phyloP scores from a whole-genome alignment of 768 basidiomycete genomes.

The Amanita exitialis region DNA sequence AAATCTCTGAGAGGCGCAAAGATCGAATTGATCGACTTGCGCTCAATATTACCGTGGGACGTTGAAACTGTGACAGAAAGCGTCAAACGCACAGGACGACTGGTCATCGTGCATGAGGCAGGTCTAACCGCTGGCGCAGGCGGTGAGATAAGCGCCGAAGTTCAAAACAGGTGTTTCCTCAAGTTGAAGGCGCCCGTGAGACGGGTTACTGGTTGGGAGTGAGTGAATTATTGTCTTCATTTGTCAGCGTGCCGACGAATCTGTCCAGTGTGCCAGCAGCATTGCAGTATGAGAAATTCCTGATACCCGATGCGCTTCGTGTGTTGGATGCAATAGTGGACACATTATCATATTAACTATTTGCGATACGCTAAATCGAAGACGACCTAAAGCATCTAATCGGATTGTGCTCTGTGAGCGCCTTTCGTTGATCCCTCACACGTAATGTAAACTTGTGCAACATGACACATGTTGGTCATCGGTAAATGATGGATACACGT shows the following conservation, averaged over 20 bases:
- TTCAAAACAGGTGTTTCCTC: slow-evolving; percentile 84
- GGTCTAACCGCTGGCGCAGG: slow-evolving; percentile 83
- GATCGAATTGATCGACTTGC: slow-evolving; percentile 84
- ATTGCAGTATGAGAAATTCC: slow-evolving; percentile 86
- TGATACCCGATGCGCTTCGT: slow-evolving; percentile 80
- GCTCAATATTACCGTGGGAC: slow-evolving; percentile 88
- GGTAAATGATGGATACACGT: slow-evolving; percentile 68
- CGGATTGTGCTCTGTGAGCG: slow-evolving; percentile 7
- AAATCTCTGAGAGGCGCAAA: slow-evolving; percentile 52
- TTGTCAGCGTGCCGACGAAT: neutral
- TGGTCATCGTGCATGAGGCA: slow-evolving; percentile 90
- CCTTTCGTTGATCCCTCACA: too few relatives aligned
- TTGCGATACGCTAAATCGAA: slow-evolving; percentile 1
- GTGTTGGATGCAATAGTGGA: slow-evolving; percentile 78
- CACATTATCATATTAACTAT: slow-evolving; percentile 56
- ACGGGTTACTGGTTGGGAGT: slow-evolving; percentile 92
- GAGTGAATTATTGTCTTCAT: slow-evolving; percentile 25
- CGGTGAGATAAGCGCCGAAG: slow-evolving; percentile 83
- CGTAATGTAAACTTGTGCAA: too few relatives aligned
- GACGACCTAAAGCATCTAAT: slow-evolving; percentile 9
- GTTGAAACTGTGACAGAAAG: slow-evolving; percentile 71
- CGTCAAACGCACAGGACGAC: slow-evolving; percentile 73
- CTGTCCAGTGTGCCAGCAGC: slow-evolving; percentile 63
- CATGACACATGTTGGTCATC: slow-evolving; percentile 22
- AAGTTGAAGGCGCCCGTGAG: slow-evolving; percentile 82